phyloP scores from a whole-genome alignment of 352 stramenopile genomes.

The Globisporangium cederbergense region DNA sequence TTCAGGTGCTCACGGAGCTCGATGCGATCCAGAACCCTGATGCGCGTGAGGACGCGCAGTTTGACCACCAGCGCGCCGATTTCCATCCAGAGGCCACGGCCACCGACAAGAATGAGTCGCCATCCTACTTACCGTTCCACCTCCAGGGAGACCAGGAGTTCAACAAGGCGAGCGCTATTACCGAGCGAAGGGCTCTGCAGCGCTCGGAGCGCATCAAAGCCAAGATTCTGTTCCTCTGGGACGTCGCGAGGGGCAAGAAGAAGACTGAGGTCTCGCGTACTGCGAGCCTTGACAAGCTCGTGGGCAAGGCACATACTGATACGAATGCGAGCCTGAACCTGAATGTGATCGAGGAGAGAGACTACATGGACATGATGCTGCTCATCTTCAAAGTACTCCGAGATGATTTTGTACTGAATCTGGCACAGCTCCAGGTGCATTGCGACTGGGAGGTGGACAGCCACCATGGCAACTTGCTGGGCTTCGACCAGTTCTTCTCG shows the following conservation, averaged over 20 bases:
- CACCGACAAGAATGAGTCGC: not conserved
- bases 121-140: constrained; percentile 60
- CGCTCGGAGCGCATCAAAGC: constrained; percentile 39
- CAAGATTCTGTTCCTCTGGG: constrained; percentile 63
- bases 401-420: constrained; percentile 59
- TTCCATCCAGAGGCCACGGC: constrained; percentile 21
- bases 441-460: constrained; percentile 82
- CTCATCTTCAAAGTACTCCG: constrained; percentile 78
- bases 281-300: not conserved
- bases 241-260: constrained; percentile 48
- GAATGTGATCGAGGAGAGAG: constrained; percentile 43
- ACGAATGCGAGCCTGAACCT: not conserved
- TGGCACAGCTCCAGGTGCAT: constrained; percentile 57
- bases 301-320: not conserved
- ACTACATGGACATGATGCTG: constrained; percentile 74
- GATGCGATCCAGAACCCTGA: constrained; percentile 38
- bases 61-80: constrained; percentile 56
- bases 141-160: constrained; percentile 67
- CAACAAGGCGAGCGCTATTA: constrained; percentile 57
- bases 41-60: constrained; percentile 48
- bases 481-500: constrained; percentile 60
- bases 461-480: constrained; percentile 46
- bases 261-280: constrained; percentile 19
- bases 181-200: constrained; percentile 46
- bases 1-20: constrained; percentile 73